Conservation (phyloP, 2,329 filamentous ascomycete genomes). For the Paraconiothyrium brasiliense region DNA sequence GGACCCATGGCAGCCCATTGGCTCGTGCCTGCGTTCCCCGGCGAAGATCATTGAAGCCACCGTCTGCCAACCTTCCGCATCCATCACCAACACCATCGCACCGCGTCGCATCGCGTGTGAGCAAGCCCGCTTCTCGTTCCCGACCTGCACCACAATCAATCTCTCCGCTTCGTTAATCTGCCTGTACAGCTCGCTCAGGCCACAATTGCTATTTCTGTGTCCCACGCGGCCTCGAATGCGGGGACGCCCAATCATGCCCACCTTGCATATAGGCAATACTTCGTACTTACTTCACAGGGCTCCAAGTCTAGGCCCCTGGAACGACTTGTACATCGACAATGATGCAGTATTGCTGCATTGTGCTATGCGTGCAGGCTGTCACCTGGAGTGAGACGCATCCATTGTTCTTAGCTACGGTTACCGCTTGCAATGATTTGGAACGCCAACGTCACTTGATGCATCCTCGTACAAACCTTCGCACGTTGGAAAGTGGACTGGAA, state of each 20-base stretch:
- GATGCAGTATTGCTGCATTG: conserved; percentile 1
- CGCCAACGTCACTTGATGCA: conserved; percentile 23
- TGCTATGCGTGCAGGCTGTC: conserved; percentile 9
- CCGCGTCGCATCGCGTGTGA: background rate
- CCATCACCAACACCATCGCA: background rate
- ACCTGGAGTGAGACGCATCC: conserved; percentile 10
- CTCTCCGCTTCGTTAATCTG: conserved; percentile 20
- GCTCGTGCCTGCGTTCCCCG: conserved; percentile 5
- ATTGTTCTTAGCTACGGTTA: conserved; percentile 8
- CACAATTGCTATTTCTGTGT: conserved; percentile 19
- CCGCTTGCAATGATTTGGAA: conserved; percentile 24
- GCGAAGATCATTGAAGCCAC: conserved; percentile 12
- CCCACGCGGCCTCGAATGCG: conserved; percentile 24
- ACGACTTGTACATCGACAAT: conserved; percentile 15
- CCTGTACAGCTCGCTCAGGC: conserved; percentile 19
- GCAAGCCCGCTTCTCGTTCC: background rate
- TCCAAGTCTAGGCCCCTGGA: conserved; percentile 10
- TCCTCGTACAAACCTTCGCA: conserved; percentile 1
- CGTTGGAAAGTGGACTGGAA: conserved; percentile 5
- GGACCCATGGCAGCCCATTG: conserved; percentile 8
- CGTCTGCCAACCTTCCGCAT: conserved; percentile 5
- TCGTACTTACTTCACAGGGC: conserved; percentile 13
- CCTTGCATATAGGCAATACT: conserved; percentile 27
- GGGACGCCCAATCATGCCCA: conserved; percentile 19
- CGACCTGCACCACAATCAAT: conserved; percentile 15